Base-by-base conservation (phyloP, 2,329 filamentous ascomycete genomes). In the Pseudocercospora cruenta region DNA sequence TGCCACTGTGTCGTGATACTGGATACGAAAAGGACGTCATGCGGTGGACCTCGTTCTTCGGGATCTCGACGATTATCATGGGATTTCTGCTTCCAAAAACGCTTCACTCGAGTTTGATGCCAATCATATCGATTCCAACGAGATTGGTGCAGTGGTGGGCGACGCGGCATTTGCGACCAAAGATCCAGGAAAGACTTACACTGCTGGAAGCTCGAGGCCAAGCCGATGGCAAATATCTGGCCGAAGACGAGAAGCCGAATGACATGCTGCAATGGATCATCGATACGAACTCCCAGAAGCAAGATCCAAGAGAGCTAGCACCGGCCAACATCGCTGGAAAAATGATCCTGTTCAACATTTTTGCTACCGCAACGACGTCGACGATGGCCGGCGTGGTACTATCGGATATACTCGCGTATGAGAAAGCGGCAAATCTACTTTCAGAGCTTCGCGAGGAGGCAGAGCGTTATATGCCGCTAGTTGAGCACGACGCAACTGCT, bases 301-400 rank as follows among this genome's bases (percentile, higher is more conserved):
- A 21, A 24, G 36, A 64, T 51, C 21, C 66, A 49, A 12, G 36
- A 24, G 43, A 69, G 28, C 12, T 69, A 47, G 26, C 63, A 10
- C 62, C 68, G n/a, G 4, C 36, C 4, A 68, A 66, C 21, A 64
- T 68, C 10, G 64, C 67, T 1, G 64, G 60, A 2, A 66, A 68
- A 31, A 57, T 71, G 22, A 60, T 71, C 57, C 51, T 70, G 19
- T 62, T 73, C 59, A 72, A 71, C 55, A 65, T 72, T 28, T 70
- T 72, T 51, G 73, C 70, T 24, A 69, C 70, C 8, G 67, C 67
- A 19, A 72, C 71, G 6, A 69, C 68, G 5, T 64, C 60, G 33
- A 66, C 69, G 7, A 67, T 66, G 12, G 62, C 66, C 19, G 65
- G 60, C 1, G 67, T 67, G 26, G 63, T 68, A 8, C 63, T 72